These are phyloP conservation scores for Paecilomyces formosus DNA, from an alignment of 2,329 filamentous ascomycete genomes.

Conservation along the genomic window DNA sequence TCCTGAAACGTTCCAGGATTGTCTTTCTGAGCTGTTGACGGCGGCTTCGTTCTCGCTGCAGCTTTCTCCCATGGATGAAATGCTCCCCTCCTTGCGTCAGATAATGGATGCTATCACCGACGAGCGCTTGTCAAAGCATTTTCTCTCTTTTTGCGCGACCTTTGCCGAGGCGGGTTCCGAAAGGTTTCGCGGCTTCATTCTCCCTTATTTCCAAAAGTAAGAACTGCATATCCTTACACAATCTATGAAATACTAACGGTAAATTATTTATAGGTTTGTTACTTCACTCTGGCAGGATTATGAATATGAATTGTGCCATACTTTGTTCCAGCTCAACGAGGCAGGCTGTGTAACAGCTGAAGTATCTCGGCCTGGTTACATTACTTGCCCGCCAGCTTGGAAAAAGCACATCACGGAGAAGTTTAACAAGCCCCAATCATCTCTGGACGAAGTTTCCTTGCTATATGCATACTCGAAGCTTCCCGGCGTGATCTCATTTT, in stretches of 20 bases:
- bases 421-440: conserved; percentile 44
- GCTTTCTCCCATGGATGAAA: conserved; percentile 67
- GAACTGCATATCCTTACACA: conserved; percentile 1
- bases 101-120: conserved; percentile 59
- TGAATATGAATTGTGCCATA: conserved; percentile 61
- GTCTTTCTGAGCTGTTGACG: conserved; percentile 33
- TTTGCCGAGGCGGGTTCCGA: conserved; percentile 66
- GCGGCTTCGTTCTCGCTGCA: conserved; percentile 60
- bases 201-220: conserved; percentile 73
- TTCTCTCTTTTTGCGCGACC: conserved; percentile 77
- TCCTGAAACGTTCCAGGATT: conserved; percentile 15
- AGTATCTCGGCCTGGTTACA: conserved; percentile 29
- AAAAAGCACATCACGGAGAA: conserved; percentile 65
- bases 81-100: conserved; percentile 62
- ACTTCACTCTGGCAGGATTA: conserved; percentile 62
- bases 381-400: conserved; percentile 46
- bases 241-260: conserved; percentile 4
- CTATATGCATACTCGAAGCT: conserved; percentile 61
- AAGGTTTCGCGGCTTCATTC: conserved; percentile 70
- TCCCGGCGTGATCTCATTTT: conserved; percentile 52
- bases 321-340: conserved; percentile 55
- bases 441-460: conserved; percentile 57
- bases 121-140: conserved; percentile 61
- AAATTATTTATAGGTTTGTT: conserved; percentile 54
- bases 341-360: conserved; percentile 46